phyloP scores from a whole-genome alignment of 176 grass and related monocot species.

The Pontederia paniculata region DNA sequence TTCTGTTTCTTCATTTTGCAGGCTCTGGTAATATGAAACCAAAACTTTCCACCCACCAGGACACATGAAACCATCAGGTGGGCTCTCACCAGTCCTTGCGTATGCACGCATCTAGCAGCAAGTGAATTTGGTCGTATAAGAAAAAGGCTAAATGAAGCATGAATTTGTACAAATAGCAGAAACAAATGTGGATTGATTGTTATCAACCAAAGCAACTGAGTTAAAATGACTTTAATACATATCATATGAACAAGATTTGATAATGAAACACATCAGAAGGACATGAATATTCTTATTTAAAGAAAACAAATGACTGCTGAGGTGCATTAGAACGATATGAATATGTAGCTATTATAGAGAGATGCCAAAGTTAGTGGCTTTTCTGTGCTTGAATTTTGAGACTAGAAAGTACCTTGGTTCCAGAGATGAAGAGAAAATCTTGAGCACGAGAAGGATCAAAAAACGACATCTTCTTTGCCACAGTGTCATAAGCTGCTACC shows the following conservation, averaged over 20 bases:
- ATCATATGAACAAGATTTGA: neutral
- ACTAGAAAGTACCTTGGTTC: slow-evolving; percentile 58
- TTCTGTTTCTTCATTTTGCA: slow-evolving; percentile 52
- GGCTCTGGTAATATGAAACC: slow-evolving; percentile 74
- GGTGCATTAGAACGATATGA: neutral
- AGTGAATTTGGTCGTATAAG: no score
- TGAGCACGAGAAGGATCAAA: slow-evolving; percentile 81
- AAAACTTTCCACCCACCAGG: slow-evolving; percentile 89
- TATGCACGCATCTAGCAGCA: slow-evolving; percentile 62
- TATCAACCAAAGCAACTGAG: no score
- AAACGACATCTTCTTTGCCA: slow-evolving; percentile 84
- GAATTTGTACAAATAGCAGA: no score
- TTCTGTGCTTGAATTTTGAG: neutral
- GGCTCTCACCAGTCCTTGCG: slow-evolving; percentile 77
- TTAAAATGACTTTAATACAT: no score
- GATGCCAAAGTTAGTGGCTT: neutral
- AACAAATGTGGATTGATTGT: no score
- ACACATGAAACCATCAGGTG: slow-evolving; percentile 95
- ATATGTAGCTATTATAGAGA: neutral
- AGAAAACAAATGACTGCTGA: no score
- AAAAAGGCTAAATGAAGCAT: no score
- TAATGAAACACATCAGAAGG: neutral
- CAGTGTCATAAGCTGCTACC: slow-evolving; percentile 81
- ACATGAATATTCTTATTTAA: neutral
- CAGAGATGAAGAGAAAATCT: slow-evolving; percentile 96